phyloP scores from a whole-genome alignment of 2,329 filamentous ascomycete genomes.

The Didymosphaeria variabile region DNA sequence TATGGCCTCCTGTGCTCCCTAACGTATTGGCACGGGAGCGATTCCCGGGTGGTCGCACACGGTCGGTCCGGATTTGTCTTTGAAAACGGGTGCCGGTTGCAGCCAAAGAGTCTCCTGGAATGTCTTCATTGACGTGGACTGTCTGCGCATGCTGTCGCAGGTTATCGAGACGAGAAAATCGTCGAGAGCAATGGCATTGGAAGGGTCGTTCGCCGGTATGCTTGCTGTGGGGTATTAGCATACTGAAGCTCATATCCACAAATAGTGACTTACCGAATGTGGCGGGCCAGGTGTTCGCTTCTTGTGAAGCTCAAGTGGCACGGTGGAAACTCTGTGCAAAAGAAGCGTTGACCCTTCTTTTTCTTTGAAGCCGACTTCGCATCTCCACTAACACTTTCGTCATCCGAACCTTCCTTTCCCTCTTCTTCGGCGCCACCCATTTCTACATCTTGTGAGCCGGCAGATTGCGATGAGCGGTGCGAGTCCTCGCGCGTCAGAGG shows the following conservation, averaged over 20 bases:
- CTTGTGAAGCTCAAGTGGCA: constrained; percentile 95
- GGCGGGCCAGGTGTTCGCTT: constrained; percentile 92
- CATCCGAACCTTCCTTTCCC: constrained; percentile 62
- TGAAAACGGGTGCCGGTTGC: constrained; percentile 93
- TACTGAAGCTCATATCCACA: constrained; percentile 12
- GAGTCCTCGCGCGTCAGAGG: constrained; percentile 65
- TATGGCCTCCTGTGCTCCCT: constrained; percentile 74
- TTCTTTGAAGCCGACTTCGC: constrained; percentile 85
- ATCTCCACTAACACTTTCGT: constrained; percentile 59
- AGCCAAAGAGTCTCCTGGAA: constrained; percentile 90
- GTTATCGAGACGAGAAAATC: constrained; percentile 95
- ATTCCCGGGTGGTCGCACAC: constrained; percentile 76
- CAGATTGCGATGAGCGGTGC: constrained; percentile 68
- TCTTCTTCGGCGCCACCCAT: constrained; percentile 80
- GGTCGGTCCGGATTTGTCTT: constrained; percentile 87
- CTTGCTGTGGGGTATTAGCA: constrained; percentile 69
- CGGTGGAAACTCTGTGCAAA: constrained; percentile 92
- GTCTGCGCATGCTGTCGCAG: constrained; percentile 96
- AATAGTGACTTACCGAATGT: constrained; percentile 74
- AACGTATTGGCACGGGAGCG: constrained; percentile 80
- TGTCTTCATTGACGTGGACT: constrained; percentile 97
- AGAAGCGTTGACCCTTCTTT: constrained; percentile 96
- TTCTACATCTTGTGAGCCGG: constrained; percentile 73
- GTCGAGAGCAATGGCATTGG: constrained; percentile 90
- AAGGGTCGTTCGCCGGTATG: constrained; percentile 97